Base-by-base conservation (phyloP, 768 basidiomycete genomes). In the Lepiota brunneoincarnata region DNA sequence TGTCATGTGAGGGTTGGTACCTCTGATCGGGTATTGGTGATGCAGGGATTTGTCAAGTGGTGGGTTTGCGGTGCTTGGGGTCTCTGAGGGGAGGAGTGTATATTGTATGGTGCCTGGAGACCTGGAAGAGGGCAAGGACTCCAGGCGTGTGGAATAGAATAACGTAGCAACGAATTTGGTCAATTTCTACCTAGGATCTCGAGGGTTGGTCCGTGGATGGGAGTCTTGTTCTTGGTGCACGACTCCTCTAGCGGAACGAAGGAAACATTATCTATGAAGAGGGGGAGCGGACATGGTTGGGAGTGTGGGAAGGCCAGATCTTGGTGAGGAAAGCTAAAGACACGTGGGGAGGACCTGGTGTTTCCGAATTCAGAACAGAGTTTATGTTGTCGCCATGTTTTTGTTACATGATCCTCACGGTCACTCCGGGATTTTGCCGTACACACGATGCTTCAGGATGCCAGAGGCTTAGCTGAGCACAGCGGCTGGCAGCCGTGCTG, bases 401-500 rank as follows among this genome's bases (percentile, higher is more conserved):
- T 48, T 41, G 45, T 48, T 47, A 41, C 38, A 54, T 31, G 31
- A 31, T 51, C 39, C 46, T 54, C 52, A 54, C 52, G 52, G 52
- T 54, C 52, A 54, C 52, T 54, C 53, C 46, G 53, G 53, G 31
- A 20, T 47, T 54, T 48, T 54, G 45, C 46, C 46, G 53, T 39
- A 12, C 53, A 35, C 51, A 52, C 46, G 51, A 36, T 43, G 38
- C 50, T 45, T 36, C 43, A 53, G 51, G 41, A 47, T 47, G 46
- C 45, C 39, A 38, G 53, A 41, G 31, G 45, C 53, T 54, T 48
- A 54, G 53, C 46, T 47, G 53, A 54, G 53, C 53, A 54, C 44
- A 18, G 51, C 31, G 44, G 43, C 52, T 38, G 53, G 18, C 53
- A 54, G 39, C 38, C 39, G 39, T 54, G 53, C 34, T 34, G 45